A percentile compares a stretch with the other conserved stretches of the same genome.
These are phyloP conservation scores for Backusella sp. DNA, from an alignment of 192 early-diverging fungal species.

Conservation along the genomic window DNA sequence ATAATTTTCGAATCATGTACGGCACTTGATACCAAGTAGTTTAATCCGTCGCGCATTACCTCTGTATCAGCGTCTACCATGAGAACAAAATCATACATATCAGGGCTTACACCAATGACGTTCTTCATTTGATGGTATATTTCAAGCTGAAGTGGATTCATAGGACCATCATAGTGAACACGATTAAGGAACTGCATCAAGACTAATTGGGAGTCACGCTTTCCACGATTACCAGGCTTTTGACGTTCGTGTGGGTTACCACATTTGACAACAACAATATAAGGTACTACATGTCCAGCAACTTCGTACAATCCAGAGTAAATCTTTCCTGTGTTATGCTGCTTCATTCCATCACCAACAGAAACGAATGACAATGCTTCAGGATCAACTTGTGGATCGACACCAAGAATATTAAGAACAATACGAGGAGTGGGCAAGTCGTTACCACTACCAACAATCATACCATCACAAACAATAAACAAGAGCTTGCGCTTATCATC, in stretches of 20 bases:
- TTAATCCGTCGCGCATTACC: slow-evolving; percentile 85
- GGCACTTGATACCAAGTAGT: slow-evolving; percentile 86
- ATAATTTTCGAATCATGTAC: slow-evolving; percentile 90
- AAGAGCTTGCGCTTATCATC: slow-evolving; percentile 90
- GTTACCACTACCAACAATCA: slow-evolving; percentile 96
- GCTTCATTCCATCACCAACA: slow-evolving; percentile 88
- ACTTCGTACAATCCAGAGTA: slow-evolving; percentile 95
- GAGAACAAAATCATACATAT: slow-evolving; percentile 94
- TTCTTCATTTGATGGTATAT: slow-evolving; percentile 99
- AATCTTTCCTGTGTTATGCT: slow-evolving; percentile 94
- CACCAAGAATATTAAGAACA: slow-evolving; percentile 87
- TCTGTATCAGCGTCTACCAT: slow-evolving; percentile 99
- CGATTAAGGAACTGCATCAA: slow-evolving; percentile 98
- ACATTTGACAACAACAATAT: slow-evolving; percentile 92
- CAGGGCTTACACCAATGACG: slow-evolving; percentile 95
- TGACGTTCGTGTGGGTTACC: slow-evolving; percentile 83
- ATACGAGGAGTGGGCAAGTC: slow-evolving; percentile 94
- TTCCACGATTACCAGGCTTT: slow-evolving; percentile 96
- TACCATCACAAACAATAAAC: slow-evolving; percentile 89
- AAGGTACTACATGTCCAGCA: slow-evolving; percentile 90
- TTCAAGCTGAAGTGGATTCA: slow-evolving; percentile 96
- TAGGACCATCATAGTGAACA: slow-evolving; percentile 90
- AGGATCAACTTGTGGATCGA: slow-evolving; percentile 74
- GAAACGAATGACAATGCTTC: slow-evolving; percentile 83
- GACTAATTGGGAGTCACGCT: slow-evolving; percentile 98